Base-by-base conservation (phyloP, 768 basidiomycete species). In the Glaciozyma antarctica region DNA sequence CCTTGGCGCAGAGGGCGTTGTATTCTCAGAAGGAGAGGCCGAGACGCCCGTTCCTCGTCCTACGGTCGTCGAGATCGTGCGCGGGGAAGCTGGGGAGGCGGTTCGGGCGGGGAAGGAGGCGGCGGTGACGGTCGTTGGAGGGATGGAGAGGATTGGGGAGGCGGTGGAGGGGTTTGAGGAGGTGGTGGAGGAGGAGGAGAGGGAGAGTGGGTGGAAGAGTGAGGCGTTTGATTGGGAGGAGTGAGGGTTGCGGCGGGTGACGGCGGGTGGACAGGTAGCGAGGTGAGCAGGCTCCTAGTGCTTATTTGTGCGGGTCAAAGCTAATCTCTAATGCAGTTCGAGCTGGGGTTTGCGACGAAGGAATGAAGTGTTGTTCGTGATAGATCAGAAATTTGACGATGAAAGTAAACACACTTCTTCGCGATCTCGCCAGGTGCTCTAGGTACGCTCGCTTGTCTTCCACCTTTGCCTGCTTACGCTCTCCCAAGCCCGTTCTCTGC, bases 201-300 rank as follows among this genome's bases (percentile, higher is more conserved):
- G 49, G n/a, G 45, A 43, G 34, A 8, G 12, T 3, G 61, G 64
- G 2, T 69, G 68, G 68, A 58, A 56, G 24, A 69, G 68, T 41
- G 62, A 62, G 22, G 64, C 68, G 12, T 69, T 69, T 8, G 62
- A 65, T 17, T 22, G 65, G 55, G 2, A 8, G n/a, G 8, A 22
- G 53, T 55, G 28, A 26, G 32, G n/a, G 5, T 32, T 32, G 32
- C 32, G 32, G 9, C n/a, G n/a, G n/a, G n/a, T n/a, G n/a, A n/a
- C n/a, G n/a, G n/a, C n/a, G n/a, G n/a, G n/a, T n/a, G n/a, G n/a
- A n/a, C n/a, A n/a, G n/a, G n/a, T n/a, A n/a, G n/a, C n/a, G n/a
- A n/a, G n/a, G n/a, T n/a, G n/a, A n/a, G n/a, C n/a, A n/a, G n/a
- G n/a, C n/a, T n/a, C n/a, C n/a, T n/a, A n/a, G n/a, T n/a, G n/a